phyloP scores from a whole-genome alignment of 2,329 filamentous ascomycete species.

The Arachnomyces sp. region DNA sequence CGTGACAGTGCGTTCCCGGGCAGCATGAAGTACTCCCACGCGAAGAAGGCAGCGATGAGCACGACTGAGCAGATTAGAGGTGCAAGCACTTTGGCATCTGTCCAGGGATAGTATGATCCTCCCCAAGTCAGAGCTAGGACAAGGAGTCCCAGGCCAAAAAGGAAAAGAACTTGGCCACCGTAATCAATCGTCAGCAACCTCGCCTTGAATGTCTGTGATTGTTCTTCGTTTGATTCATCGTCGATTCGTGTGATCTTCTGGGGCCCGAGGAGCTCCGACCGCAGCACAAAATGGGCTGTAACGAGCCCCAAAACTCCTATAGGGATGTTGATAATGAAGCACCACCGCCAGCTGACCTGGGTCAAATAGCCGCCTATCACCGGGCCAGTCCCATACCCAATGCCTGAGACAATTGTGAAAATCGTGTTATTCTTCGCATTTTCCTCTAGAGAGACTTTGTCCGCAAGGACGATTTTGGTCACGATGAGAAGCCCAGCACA shows the following conservation, averaged over 20 bases:
- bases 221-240: too few relatives aligned
- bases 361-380: constrained; percentile 52
- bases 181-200: constrained; percentile 52
- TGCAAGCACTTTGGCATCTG: constrained; percentile 41
- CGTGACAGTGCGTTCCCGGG: constrained; percentile 42
- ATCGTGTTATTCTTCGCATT: constrained; percentile 56
- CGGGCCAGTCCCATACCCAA: constrained; percentile 55
- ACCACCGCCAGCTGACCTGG: constrained; percentile 56
- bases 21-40: constrained; percentile 50
- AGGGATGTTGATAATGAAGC: constrained; percentile 58
- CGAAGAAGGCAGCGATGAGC: constrained; percentile 37
- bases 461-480: constrained; percentile 56
- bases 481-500: constrained; percentile 56
- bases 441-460: constrained; percentile 55
- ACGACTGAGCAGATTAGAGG: constrained; percentile 42
- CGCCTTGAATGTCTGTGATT: too few relatives aligned
- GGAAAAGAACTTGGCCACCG: constrained; percentile 51
- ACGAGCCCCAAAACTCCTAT: too few relatives aligned
- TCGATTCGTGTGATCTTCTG: too few relatives aligned
- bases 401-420: constrained; percentile 53
- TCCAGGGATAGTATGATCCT: constrained; percentile 48
- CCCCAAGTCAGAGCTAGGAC: constrained; percentile 52
- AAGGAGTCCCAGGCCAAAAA: constrained; percentile 47
- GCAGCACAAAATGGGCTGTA: constrained; percentile 52
- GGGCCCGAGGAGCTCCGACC: constrained; percentile 51